A percentile compares a stretch with the other conserved stretches of the same genome.
Conservation (phyloP, 2,329 filamentous ascomycete genomes). For the Atkinsonella hypoxylon region DNA sequence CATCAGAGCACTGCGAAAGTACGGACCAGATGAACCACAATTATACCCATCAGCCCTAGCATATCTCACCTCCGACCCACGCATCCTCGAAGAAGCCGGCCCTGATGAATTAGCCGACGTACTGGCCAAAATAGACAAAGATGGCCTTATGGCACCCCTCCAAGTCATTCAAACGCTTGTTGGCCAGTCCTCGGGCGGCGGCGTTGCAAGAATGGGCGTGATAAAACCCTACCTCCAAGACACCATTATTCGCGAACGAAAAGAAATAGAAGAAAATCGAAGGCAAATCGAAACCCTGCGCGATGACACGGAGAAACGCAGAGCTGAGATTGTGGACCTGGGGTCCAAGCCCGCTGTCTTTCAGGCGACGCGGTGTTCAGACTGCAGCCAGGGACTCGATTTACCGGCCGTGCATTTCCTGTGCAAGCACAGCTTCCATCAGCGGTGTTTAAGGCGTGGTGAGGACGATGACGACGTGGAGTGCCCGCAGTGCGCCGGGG, state of each 20-base stretch:
- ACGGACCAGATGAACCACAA: conserved; percentile 80
- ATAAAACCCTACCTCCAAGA: conserved; percentile 84
- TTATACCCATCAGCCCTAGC: conserved; percentile 85
- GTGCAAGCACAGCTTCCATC: conserved; percentile 95
- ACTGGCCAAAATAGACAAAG: conserved; percentile 75
- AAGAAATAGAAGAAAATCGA: conserved; percentile 71
- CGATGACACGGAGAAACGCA: conserved; percentile 68
- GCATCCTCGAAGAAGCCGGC: conserved; percentile 74
- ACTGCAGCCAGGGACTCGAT: conserved; percentile 68
- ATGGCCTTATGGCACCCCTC: conserved; percentile 86
- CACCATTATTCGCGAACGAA: conserved; percentile 79
- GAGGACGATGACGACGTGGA: conserved; percentile 50
- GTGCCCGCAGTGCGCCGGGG: conserved; percentile 73
- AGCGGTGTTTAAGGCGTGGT: conserved; percentile 58
- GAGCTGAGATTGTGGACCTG: conserved; percentile 66
- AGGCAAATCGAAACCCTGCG: conserved; percentile 75
- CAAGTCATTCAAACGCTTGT: conserved; percentile 93
- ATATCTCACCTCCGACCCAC: conserved; percentile 80
- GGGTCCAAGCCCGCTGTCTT: conserved; percentile 75
- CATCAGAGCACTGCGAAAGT: conserved; percentile 80
- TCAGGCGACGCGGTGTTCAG: conserved; percentile 76
- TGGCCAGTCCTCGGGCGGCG: conserved; percentile 31
- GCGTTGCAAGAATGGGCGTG: conserved; percentile 93
- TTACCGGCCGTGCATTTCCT: conserved; percentile 89
- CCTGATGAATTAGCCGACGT: conserved; percentile 69